These are phyloP conservation scores for Plasmodium inui DNA, from an alignment of 169 alveolate species.

Conservation along the genomic window DNA sequence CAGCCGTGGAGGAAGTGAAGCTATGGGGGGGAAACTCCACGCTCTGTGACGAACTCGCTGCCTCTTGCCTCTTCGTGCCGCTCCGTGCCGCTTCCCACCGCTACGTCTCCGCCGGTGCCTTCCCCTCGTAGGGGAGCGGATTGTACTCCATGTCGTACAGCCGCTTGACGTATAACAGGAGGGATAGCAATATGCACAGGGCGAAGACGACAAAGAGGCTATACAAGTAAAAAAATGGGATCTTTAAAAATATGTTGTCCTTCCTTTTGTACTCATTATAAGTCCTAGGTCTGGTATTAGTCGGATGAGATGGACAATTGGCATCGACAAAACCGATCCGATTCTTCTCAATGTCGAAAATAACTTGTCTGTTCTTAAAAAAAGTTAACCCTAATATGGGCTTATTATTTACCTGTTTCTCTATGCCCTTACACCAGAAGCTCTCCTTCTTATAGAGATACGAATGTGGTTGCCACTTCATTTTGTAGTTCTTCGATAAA, in stretches of 20 bases:
- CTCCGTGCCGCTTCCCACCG: neutral
- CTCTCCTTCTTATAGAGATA: constrained; percentile 50
- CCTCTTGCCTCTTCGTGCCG: neutral
- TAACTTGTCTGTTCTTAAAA: constrained; percentile 79
- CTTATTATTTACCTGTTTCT: constrained; percentile 73
- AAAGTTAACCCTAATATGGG: constrained; percentile 84
- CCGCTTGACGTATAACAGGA: constrained; percentile 25
- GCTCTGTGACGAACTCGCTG: neutral
- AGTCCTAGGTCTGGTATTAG: constrained; percentile 56
- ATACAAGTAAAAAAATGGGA: constrained; percentile 36
- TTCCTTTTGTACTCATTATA: constrained; percentile 69
- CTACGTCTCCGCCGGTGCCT: neutral
- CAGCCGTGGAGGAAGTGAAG: neutral
- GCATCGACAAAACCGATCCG: constrained; percentile 76
- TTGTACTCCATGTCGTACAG: constrained; percentile 2
- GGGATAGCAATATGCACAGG: constrained; percentile 9
- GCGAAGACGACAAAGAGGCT: constrained; percentile 22
- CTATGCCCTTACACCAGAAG: constrained; percentile 87
- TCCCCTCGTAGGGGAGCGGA: neutral
- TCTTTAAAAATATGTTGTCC: constrained; percentile 30
- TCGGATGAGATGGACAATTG: constrained; percentile 47
- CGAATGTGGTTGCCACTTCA: constrained; percentile 54
- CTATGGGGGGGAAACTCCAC: neutral
- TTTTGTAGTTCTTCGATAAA: constrained; percentile 14
- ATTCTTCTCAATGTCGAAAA: constrained; percentile 76